These are phyloP conservation scores for Eucalyptus urophylla DNA, from an alignment of 345 rosid species.

Conservation along the genomic window DNA sequence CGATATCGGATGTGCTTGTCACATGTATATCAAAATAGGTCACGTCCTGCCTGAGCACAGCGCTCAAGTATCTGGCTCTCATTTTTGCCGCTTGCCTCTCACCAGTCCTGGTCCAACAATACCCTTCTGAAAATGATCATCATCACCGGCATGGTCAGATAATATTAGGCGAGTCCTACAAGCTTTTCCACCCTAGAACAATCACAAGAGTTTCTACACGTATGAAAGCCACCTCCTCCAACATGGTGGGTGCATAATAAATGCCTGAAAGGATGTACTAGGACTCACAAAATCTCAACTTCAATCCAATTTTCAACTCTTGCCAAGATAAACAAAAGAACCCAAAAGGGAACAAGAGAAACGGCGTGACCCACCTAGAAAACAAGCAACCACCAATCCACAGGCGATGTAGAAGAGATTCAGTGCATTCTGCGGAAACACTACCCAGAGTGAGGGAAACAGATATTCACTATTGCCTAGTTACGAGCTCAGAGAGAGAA, in stretches of 20 bases:
- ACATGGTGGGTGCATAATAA: too few species aligned
- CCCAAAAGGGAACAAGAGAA: not conserved
- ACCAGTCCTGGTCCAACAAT: slow-evolving; percentile 92
- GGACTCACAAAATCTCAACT: not conserved
- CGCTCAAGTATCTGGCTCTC: slow-evolving; percentile 71
- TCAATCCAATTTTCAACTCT: not conserved
- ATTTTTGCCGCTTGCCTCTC: slow-evolving; percentile 81
- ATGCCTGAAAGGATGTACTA: too few species aligned
- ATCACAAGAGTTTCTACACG: not conserved
- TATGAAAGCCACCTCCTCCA: too few species aligned
- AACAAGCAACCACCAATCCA: slow-evolving; percentile 63
- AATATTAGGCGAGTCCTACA: not conserved
- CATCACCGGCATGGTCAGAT: not conserved
- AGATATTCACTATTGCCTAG: too few species aligned
- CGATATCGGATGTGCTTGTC: slow-evolving; percentile 58
- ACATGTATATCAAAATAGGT: slow-evolving; percentile 80
- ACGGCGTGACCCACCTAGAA: slow-evolving; percentile 37
- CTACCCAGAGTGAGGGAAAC: not conserved
- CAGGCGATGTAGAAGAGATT: slow-evolving; percentile 60
- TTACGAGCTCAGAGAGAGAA: not conserved
- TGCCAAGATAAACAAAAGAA: not conserved
- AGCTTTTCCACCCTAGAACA: not conserved
- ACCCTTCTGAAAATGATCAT: slow-evolving; percentile 39
- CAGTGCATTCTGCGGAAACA: slow-evolving; percentile 48
- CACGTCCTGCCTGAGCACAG: slow-evolving; percentile 81